phyloP scores from a whole-genome alignment of 2,329 filamentous ascomycete species.

The Colletotrichum sp. region DNA sequence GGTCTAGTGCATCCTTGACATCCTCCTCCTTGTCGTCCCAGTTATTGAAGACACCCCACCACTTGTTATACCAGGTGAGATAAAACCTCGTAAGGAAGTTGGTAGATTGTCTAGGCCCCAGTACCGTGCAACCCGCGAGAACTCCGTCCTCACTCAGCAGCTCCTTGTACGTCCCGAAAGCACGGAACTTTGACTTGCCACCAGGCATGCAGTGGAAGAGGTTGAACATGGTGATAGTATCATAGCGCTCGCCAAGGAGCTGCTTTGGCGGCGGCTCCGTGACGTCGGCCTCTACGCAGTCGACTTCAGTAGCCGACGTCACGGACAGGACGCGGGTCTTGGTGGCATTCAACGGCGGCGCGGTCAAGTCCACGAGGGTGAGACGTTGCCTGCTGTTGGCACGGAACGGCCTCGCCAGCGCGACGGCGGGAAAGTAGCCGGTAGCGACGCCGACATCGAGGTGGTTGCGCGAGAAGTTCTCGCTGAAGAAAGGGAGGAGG shows the following conservation, averaged over 20 bases:
- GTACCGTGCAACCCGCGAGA: constrained; percentile 41
- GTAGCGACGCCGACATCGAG: constrained; percentile 46
- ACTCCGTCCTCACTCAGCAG: constrained; percentile 39
- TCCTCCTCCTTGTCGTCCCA: constrained; percentile 38
- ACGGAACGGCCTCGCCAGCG: constrained; percentile 25
- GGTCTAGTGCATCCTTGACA: constrained; percentile 35
- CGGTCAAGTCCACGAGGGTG: constrained; percentile 41
- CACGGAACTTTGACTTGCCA: constrained; percentile 30
- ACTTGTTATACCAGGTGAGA: constrained; percentile 33
- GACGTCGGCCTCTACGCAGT: constrained; percentile 39
- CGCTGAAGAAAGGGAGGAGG: constrained; percentile 38
- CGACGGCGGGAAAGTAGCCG: constrained; percentile 39
- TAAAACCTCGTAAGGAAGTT: constrained; percentile 28
- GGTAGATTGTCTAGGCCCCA: constrained; percentile 32
- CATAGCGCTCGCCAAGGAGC: constrained; percentile 33
- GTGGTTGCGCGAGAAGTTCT: constrained; percentile 38
- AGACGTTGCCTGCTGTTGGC: constrained; percentile 28
- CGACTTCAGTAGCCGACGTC: constrained; percentile 25
- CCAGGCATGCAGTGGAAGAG: constrained; percentile 47
- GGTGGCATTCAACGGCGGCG: constrained; percentile 34
- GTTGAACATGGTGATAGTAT: constrained; percentile 49
- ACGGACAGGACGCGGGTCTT: constrained; percentile 27
- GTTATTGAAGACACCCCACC: constrained; percentile 41
- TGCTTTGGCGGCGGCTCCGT: constrained; percentile 33
- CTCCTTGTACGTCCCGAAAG: constrained; percentile 35